A percentile compares a stretch with the other conserved stretches of the same genome.
Conservation (phyloP, 2,329 filamentous ascomycete genomes). For the Periconia sp. region DNA sequence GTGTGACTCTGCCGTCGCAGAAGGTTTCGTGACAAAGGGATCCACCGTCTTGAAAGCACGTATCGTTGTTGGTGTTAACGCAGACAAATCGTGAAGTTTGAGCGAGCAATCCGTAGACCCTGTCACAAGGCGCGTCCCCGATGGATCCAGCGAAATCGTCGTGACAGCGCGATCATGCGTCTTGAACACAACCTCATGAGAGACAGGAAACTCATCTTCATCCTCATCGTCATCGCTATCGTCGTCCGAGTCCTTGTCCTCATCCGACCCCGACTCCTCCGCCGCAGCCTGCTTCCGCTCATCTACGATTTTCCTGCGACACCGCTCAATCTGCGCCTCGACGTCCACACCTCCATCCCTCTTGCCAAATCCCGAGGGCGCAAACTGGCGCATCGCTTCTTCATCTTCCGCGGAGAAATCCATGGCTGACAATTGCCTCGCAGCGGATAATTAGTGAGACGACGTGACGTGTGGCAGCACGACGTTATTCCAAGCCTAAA, state of each 20-base stretch:
- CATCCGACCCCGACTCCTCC: slow-evolving; percentile 37
- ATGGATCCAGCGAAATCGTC: slow-evolving; percentile 80
- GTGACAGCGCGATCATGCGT: slow-evolving; percentile 91
- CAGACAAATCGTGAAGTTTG: slow-evolving; percentile 93
- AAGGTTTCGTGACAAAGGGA: slow-evolving; percentile 76
- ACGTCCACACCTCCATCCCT: slow-evolving; percentile 75
- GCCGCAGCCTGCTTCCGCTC: slow-evolving; percentile 33
- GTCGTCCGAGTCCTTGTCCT: slow-evolving; percentile 50
- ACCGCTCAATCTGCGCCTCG: slow-evolving; percentile 79
- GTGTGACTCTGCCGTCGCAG: slow-evolving; percentile 79
- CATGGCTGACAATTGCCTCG: slow-evolving; percentile 19
- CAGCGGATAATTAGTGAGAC: slow-evolving; percentile 3
- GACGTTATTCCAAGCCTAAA: too few relatives aligned
- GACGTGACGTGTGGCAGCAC: too few relatives aligned
- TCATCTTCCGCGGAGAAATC: slow-evolving; percentile 53
- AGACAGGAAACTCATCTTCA: slow-evolving; percentile 87
- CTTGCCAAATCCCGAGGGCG: slow-evolving; percentile 87
- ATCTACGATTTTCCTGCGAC: slow-evolving; percentile 64
- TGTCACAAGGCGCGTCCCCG: slow-evolving; percentile 84
- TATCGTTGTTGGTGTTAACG: slow-evolving; percentile 93
- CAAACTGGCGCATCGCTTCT: slow-evolving; percentile 75
- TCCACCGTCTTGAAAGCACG: slow-evolving; percentile 93
- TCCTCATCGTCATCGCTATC: slow-evolving; percentile 67
- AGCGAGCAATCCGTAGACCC: slow-evolving; percentile 89
- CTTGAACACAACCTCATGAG: slow-evolving; percentile 90